Evolutionary conservation across 148 eudicot genomes (phyloP), one percentile per base, ranked within the genome.

Genomic region (Pharnaceum exiguum): DNA sequence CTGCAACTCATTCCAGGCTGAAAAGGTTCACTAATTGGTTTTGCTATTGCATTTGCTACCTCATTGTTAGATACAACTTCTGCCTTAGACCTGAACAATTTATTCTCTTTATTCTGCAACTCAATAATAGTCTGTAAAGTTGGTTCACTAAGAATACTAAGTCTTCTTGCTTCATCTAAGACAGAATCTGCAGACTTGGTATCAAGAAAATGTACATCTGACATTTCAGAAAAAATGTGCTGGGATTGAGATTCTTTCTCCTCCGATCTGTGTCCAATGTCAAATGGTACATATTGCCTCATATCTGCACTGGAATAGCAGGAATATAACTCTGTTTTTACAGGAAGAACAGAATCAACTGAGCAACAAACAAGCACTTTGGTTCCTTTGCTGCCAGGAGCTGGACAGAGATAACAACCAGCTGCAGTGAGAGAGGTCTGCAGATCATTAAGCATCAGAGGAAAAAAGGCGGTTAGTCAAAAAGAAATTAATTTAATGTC

Each of bases 381-480:
- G 35, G 80, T 74, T 66, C 99, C 99, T 77, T 86, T 93, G 44
- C 79, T 72, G 60, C 95, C 91, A 61, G 99, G 96, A 73, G 87
- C 86, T 24, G 99, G 76, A 75, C 91, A 83, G 57, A 93, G 83
- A 73, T 83, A 89, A 81, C 96, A 86, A 61, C 96, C 89, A 45
- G 96, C 90, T 57, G 87, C 91, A 48, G 96, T 83, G 56, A 89
- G 67, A 63, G 83, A 76, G 55, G 86, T 72, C 99, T 93, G 85
- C 71, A 77, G 53, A 38, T 59, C 39, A 62, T 17, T 23, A 50
- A 46, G 42, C 16, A 39, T 45, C 24, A 17, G 31, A 60, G 29
- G 9, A 27, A n/a, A 25, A 0, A 36, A 2, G 25, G 30, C 1
- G n/a, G n/a, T n/a, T n/a, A n/a, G n/a, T n/a, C n/a, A n/a, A n/a